phyloP scores from a whole-genome alignment of 1,284 basidiomycete genomes.

The Ganoderma resinaceum region DNA sequence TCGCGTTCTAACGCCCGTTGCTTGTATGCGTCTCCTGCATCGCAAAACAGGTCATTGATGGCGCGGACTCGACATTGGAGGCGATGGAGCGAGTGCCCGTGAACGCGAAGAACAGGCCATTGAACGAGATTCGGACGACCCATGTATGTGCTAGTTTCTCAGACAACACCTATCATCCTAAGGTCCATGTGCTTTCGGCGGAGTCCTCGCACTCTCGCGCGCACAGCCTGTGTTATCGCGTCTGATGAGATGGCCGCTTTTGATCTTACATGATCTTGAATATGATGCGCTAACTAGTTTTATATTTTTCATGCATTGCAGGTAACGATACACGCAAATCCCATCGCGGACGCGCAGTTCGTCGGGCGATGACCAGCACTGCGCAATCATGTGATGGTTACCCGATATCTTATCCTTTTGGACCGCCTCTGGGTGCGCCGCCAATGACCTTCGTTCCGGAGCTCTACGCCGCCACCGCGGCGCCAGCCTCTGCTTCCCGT shows the following conservation, averaged over 20 bases:
- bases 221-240: background rate
- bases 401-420: background rate
- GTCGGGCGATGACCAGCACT: conserved; percentile 31
- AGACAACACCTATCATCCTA: background rate
- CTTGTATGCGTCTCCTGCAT: background rate
- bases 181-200: conserved; percentile 2
- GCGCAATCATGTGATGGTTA: background rate
- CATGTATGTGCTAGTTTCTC: conserved; percentile 58
- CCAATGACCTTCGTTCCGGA: background rate
- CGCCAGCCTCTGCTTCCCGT: background rate
- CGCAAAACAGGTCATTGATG: conserved; percentile 80
- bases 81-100: conserved; percentile 92
- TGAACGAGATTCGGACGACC: conserved; percentile 83
- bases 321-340: conserved; percentile 96
- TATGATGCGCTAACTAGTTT: conserved; percentile 14
- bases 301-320: conserved; percentile 41
- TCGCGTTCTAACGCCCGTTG: background rate
- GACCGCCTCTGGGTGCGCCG: background rate
- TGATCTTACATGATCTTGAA: background rate
- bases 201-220: background rate
- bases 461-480: background rate
- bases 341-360: conserved; percentile 79
- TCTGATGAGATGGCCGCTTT: background rate
- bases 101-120: conserved; percentile 88
- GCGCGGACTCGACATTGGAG: conserved; percentile 88